Evolutionary conservation across 345 rosid species (phyloP).

Genomic region (Eutrema yunnanense): DNA sequence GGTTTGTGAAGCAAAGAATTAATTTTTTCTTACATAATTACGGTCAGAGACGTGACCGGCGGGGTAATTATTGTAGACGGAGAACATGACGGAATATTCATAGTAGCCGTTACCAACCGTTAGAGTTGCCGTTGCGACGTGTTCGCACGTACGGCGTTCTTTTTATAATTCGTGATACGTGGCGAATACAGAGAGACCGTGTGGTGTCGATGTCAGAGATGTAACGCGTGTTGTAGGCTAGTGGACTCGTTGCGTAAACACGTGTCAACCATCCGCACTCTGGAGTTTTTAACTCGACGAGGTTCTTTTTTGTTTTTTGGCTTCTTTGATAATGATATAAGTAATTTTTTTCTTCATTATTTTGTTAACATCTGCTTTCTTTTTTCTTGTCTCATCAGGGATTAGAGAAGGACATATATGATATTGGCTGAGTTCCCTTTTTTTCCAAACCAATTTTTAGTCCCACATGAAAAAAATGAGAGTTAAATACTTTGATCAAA

Average conservation of each 20-base stretch:
- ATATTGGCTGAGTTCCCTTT: not conserved
- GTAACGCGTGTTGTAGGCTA: not conserved
- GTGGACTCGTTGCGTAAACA: not conserved
- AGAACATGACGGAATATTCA: not conserved
- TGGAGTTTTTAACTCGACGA: not conserved
- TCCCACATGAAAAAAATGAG: not conserved
- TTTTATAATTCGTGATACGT: slow-evolving; percentile 13
- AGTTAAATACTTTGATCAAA: not conserved
- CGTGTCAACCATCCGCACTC: not conserved
- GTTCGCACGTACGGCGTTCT: slow-evolving; percentile 11
- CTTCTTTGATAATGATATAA: not conserved
- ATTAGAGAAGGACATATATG: not conserved
- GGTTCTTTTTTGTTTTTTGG: not conserved
- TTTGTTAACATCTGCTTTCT: not conserved
- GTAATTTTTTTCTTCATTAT: not conserved
- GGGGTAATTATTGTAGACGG: slow-evolving; percentile 4
- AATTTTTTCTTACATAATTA: not conserved
- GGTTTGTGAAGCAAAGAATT: not conserved
- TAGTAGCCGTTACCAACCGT: not conserved
- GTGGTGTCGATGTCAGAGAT: not conserved
- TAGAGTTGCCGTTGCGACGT: slow-evolving; percentile 12
- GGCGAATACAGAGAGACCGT: not conserved
- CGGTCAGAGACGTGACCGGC: not conserved
- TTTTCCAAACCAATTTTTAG: too few species aligned
- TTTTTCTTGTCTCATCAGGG: slow-evolving; percentile 4